Evolutionary conservation across 2,329 filamentous ascomycete species (phyloP).

Genomic region (Colletotrichum orbiculare): DNA sequence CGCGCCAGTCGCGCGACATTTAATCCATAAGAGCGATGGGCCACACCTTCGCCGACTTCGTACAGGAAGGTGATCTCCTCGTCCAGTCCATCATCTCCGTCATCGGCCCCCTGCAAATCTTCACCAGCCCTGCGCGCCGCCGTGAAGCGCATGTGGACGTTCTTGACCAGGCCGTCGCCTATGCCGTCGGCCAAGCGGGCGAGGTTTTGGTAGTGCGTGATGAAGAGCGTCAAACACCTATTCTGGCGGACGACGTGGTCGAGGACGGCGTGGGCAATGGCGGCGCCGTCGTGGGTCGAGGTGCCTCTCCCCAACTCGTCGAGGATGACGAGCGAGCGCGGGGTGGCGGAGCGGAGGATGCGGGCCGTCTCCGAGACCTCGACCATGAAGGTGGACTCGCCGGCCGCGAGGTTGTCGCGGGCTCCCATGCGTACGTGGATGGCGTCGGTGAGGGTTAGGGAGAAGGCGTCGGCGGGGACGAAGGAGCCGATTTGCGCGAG

Average conservation of each 20-base stretch:
- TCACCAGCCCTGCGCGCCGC: constrained; percentile 43
- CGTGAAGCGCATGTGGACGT: constrained; percentile 95
- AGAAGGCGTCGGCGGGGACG: constrained; percentile 81
- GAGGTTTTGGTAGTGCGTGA: constrained; percentile 96
- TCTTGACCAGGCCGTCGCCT: constrained; percentile 70
- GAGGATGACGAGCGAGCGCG: constrained; percentile 86
- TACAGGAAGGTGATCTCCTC: constrained; percentile 95
- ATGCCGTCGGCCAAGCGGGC: constrained; percentile 77
- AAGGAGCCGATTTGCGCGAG: constrained; percentile 96
- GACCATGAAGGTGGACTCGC: constrained; percentile 98
- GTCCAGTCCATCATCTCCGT: constrained; percentile 57
- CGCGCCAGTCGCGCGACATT: constrained; percentile 91
- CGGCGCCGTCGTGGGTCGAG: constrained; percentile 93
- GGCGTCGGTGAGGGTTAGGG: constrained; percentile 86
- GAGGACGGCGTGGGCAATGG: constrained; percentile 92
- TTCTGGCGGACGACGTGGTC: constrained; percentile 82
- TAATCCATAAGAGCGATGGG: constrained; percentile 92
- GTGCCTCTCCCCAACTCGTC: constrained; percentile 96
- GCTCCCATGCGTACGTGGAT: constrained; percentile 97
- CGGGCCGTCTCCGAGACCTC: constrained; percentile 92
- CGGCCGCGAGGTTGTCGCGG: constrained; percentile 93
- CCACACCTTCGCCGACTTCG: constrained; percentile 89
- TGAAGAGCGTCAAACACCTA: constrained; percentile 87
- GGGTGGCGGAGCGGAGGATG: constrained; percentile 89
- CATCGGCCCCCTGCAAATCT: constrained; percentile 20